Evolutionary conservation across 345 rosid genomes (phyloP).

Genomic region (Passiflora organensis): DNA sequence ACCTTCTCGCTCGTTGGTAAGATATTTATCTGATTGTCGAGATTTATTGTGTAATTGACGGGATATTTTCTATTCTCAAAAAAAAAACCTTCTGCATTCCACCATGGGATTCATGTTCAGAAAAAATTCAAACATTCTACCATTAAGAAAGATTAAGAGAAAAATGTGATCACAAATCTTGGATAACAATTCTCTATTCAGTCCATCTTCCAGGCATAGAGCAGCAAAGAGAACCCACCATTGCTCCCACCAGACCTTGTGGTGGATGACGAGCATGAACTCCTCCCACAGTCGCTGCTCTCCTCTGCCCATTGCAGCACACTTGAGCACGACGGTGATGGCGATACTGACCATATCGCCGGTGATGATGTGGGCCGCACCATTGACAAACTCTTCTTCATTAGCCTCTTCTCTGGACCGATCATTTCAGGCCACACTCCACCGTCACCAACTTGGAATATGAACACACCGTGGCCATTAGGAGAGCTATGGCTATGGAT

Average conservation of each 20-base stretch:
- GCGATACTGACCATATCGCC: conserved; percentile 6
- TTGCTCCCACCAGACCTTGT: conserved; percentile 43
- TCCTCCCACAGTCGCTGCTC: conserved; percentile 54
- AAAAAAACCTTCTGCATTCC: too few species aligned
- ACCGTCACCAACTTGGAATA: conserved; percentile 62
- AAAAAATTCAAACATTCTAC: too few species aligned
- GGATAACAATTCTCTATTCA: too few species aligned
- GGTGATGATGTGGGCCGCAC: conserved; percentile 15
- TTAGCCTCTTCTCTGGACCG: conserved; percentile 52
- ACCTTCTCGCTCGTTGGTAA: too few species aligned
- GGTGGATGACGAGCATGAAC: conserved; percentile 51
- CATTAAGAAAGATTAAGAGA: too few species aligned
- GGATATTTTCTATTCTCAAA: too few species aligned
- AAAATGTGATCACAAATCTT: too few species aligned
- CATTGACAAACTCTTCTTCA: conserved; percentile 39
- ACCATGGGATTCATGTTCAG: too few species aligned
- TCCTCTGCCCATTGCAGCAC: conserved; percentile 68
- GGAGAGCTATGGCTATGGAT: too few species aligned
- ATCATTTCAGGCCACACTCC: conserved; percentile 60
- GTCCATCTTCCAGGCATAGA: conserved; percentile 49
- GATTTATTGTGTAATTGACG: too few species aligned
- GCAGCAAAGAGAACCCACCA: conserved; percentile 44
- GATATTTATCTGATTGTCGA: too few species aligned
- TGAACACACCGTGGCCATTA: conserved; percentile 37
- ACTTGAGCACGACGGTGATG: conserved; percentile 41